These are phyloP conservation scores for Lagerstroemia fauriei DNA, from an alignment of 441 rosid species.

Conservation along the genomic window DNA sequence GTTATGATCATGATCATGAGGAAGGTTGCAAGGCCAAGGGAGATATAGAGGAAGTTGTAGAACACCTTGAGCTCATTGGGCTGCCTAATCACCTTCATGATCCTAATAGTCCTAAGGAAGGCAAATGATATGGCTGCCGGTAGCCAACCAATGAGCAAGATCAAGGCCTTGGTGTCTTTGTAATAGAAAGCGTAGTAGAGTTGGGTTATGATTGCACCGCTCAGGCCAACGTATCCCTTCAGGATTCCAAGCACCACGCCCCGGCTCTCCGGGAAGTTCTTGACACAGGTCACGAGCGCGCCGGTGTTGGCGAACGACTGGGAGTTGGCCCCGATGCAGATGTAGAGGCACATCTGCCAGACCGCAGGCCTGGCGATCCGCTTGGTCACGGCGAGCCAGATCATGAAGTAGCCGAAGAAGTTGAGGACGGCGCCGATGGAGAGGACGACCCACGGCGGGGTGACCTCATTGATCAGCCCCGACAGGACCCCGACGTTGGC, in stretches of 20 bases:
- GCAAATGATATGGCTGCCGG: constrained; percentile 25
- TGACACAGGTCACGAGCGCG: constrained; percentile 28
- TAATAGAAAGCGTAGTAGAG: constrained; percentile 21
- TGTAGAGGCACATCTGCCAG: constrained; percentile 36
- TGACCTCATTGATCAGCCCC: constrained; percentile 32
- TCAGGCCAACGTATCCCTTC: constrained; percentile 29
- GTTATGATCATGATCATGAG: constrained; percentile 31
- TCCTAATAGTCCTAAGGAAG: constrained; percentile 24
- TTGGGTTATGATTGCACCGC: constrained; percentile 30
- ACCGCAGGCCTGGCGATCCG: constrained; percentile 6
- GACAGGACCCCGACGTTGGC: constrained; percentile 27
- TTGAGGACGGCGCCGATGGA: constrained; percentile 28
- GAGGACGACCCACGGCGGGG: constrained; percentile 34
- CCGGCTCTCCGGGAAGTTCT: constrained; percentile 35
- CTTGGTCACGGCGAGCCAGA: constrained; percentile 25
- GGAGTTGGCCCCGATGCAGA: constrained; percentile 33
- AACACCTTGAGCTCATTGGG: constrained; percentile 28
- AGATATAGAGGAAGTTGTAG: constrained; percentile 23
- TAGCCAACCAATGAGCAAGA: constrained; percentile 26
- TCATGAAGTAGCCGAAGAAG: constrained; percentile 34
- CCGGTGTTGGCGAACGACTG: constrained; percentile 33
- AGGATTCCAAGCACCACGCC: constrained; percentile 32
- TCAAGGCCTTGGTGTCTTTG: constrained; percentile 12
- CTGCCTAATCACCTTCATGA: constrained; percentile 27
- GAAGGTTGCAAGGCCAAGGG: constrained; percentile 25